Percentiles rank a stretch among this genome's conserved stretches.
These are phyloP conservation scores for Xylariaceae sp. DNA, from an alignment of 2,329 filamentous ascomycete genomes.

Conservation along the genomic window DNA sequence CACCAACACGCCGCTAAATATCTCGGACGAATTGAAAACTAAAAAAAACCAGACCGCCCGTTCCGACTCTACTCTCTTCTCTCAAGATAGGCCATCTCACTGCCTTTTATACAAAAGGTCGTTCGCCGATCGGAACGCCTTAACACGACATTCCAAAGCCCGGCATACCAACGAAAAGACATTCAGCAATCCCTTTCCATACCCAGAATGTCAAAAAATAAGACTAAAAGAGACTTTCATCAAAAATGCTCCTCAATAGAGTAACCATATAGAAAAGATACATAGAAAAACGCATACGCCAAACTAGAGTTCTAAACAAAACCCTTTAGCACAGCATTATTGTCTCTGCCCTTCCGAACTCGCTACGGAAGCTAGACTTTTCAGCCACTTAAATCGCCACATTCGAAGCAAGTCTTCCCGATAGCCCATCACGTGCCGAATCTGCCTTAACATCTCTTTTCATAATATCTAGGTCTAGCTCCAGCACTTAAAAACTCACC, in stretches of 20 bases:
- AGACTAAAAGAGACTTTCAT: slow-evolving; percentile 2
- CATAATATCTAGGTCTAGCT: background rate
- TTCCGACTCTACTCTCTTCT: background rate
- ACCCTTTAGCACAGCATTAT: slow-evolving; percentile 1
- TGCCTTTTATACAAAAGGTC: slow-evolving; percentile 3
- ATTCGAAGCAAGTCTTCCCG: background rate
- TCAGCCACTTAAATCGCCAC: slow-evolving; percentile 2
- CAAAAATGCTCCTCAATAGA: background rate
- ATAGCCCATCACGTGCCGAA: slow-evolving; percentile 1
- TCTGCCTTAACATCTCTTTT: slow-evolving; percentile 2
- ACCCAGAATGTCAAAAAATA: slow-evolving; percentile 1
- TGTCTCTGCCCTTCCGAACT: slow-evolving; percentile 2
- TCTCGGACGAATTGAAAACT: background rate
- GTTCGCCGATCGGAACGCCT: background rate
- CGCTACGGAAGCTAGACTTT: slow-evolving; percentile 1
- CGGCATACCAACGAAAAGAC: slow-evolving; percentile 1
- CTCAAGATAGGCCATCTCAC: too few species aligned
- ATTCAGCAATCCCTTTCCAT: slow-evolving; percentile 2
- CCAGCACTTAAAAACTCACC: background rate
- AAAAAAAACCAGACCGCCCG: background rate
- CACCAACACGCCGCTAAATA: background rate
- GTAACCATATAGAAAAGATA: too few species aligned
- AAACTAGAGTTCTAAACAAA: slow-evolving; percentile 2
- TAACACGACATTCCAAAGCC: slow-evolving; percentile 1
- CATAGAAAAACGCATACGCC: slow-evolving; percentile 3